Conservation (phyloP, 768 basidiomycete genomes). For the Cystofilobasidium capitatum region DNA sequence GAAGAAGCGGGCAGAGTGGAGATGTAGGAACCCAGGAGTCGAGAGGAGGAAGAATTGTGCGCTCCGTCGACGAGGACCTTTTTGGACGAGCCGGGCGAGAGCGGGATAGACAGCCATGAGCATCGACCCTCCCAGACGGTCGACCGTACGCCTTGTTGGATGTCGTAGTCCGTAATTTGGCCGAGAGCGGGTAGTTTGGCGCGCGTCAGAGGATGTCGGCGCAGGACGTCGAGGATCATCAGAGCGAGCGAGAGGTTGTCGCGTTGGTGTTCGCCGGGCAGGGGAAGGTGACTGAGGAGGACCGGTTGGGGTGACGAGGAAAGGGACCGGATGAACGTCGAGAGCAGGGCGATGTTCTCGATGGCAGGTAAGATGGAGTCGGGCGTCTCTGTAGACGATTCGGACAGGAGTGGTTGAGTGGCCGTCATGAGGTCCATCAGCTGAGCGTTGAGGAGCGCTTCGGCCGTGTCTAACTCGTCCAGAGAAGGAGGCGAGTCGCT, state of each 20-base stretch:
- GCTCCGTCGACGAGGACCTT: constrained; percentile 80
- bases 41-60: constrained; percentile 74
- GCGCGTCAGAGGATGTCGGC: constrained; percentile 41
- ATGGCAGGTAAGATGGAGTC: constrained; percentile 11
- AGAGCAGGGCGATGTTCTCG: constrained; percentile 2
- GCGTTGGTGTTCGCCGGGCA: constrained; percentile 75
- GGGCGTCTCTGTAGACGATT: constrained; percentile 14
- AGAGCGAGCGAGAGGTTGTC: constrained; percentile 69
- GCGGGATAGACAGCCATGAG: constrained; percentile 45
- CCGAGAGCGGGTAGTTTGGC: constrained; percentile 33
- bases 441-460: constrained; percentile 5
- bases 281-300: constrained; percentile 43
- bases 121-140: constrained; percentile 76
- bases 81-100: constrained; percentile 7
- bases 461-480: not conserved
- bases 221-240: constrained; percentile 52
- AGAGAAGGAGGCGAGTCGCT: not conserved
- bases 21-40: constrained; percentile 59
- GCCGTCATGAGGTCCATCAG: constrained; percentile 1
- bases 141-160: constrained; percentile 52
- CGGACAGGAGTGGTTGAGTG: constrained; percentile 1
- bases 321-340: not conserved
- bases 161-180: constrained; percentile 45
- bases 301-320: constrained; percentile 7
- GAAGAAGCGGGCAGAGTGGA: constrained; percentile 37